Percentiles rank a stretch among this genome's conserved stretches.
phyloP scores from a whole-genome alignment of 1,139 yeast species.

The Arxiozyma bovina region DNA sequence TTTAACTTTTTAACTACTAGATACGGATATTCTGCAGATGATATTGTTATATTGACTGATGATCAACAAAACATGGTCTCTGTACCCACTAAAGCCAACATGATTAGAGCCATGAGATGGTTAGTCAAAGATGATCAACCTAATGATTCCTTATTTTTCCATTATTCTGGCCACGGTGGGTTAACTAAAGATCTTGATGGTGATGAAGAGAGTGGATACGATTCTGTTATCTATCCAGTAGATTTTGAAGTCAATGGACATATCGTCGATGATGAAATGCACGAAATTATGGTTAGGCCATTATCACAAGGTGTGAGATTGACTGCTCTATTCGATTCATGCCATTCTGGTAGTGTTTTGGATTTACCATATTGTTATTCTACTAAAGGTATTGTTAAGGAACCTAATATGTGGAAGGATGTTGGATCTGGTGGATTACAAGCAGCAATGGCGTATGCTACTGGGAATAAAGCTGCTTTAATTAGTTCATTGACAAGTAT shows the following conservation, averaged over 20 bases:
- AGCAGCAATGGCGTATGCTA: conserved; percentile 64
- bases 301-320: conserved; percentile 76
- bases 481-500: conserved; percentile 41
- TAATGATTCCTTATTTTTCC: conserved; percentile 79
- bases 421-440: conserved; percentile 69
- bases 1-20: conserved; percentile 44
- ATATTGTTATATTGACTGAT: conserved; percentile 78
- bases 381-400: conserved; percentile 85
- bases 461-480: conserved; percentile 58
- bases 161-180: conserved; percentile 94
- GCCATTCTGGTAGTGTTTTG: conserved; percentile 87
- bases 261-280: conserved; percentile 78
- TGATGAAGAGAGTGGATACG: conserved; percentile 85
- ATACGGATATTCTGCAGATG: conserved; percentile 64
- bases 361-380: conserved; percentile 86
- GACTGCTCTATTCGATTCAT: conserved; percentile 84
- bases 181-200: conserved; percentile 71
- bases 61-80: conserved; percentile 52
- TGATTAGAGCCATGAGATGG: conserved; percentile 86
- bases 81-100: conserved; percentile 70
- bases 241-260: conserved; percentile 72
- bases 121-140: conserved; percentile 72
- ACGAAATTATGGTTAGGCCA: conserved; percentile 68
- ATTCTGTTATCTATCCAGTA: conserved; percentile 85
- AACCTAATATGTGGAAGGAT: conserved; percentile 79